phyloP scores from a whole-genome alignment of 352 stramenopile genomes.

The Phytophthora hibernalis region DNA sequence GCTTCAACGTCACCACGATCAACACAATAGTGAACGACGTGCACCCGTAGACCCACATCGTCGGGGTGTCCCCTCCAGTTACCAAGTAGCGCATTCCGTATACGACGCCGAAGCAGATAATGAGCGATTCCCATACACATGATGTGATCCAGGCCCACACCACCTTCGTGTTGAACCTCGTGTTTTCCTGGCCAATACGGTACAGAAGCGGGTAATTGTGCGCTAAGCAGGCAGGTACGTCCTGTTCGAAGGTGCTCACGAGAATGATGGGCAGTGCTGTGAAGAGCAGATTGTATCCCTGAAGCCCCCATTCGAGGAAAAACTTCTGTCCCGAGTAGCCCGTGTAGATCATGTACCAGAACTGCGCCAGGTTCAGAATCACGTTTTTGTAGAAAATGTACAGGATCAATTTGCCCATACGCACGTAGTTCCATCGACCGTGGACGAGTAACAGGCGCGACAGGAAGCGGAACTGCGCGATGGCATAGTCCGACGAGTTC shows the following conservation, averaged over 20 bases:
- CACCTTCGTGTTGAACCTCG: slow-evolving; percentile 86
- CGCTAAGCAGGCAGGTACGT: slow-evolving; percentile 74
- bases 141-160: slow-evolving; percentile 85
- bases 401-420: slow-evolving; percentile 93
- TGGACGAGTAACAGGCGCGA: slow-evolving; percentile 92
- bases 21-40: slow-evolving; percentile 95
- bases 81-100: slow-evolving; percentile 83
- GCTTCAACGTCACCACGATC: slow-evolving; percentile 96
- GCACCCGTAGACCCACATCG: slow-evolving; percentile 95
- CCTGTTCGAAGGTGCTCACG: slow-evolving; percentile 87
- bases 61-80: slow-evolving; percentile 87
- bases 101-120: slow-evolving; percentile 88
- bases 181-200: slow-evolving; percentile 85
- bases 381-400: slow-evolving; percentile 98
- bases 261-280: slow-evolving; percentile 87
- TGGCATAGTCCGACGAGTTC: slow-evolving; percentile 95
- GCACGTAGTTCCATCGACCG: slow-evolving; percentile 94
- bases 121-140: slow-evolving; percentile 83
- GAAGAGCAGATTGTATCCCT: slow-evolving; percentile 92
- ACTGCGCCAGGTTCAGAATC: slow-evolving; percentile 95
- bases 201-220: slow-evolving; percentile 84
- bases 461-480: slow-evolving; percentile 95
- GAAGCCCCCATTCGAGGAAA: slow-evolving; percentile 85
- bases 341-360: slow-evolving; percentile 94
- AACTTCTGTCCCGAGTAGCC: slow-evolving; percentile 90